Conservation (phyloP, 2,329 filamentous ascomycete species). For the Diplodia seriata region DNA sequence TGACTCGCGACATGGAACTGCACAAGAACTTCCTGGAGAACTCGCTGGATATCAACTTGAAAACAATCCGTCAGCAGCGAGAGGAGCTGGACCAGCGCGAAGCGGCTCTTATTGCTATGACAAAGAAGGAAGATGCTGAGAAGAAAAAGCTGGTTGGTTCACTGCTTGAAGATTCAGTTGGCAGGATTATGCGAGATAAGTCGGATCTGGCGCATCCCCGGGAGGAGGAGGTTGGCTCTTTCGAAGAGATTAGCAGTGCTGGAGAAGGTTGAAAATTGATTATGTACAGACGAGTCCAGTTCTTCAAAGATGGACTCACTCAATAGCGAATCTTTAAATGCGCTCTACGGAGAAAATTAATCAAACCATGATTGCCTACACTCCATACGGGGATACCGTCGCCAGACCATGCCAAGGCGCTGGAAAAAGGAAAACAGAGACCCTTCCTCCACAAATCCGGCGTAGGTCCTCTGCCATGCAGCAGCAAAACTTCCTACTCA, state of each 20-base stretch:
- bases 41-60: not conserved
- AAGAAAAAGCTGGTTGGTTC: not conserved
- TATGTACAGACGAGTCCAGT: too few species aligned
- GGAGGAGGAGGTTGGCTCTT: not conserved
- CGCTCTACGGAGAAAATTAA: not conserved
- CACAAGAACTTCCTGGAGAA: not conserved
- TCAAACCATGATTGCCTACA: too few species aligned
- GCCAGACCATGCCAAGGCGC: constrained; percentile 1
- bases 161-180: not conserved
- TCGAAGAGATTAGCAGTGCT: not conserved
- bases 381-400: not conserved
- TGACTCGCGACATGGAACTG: not conserved
- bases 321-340: too few species aligned
- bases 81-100: not conserved
- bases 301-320: too few species aligned
- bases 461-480: not conserved
- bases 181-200: not conserved
- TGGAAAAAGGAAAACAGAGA: not conserved
- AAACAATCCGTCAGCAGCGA: not conserved
- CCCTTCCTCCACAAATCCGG: not conserved
- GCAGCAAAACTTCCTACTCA: not conserved
- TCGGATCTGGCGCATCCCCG: not conserved
- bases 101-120: not conserved
- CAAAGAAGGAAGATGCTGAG: not conserved
- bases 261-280: not conserved